phyloP scores from a whole-genome alignment of 1,284 basidiomycete species.

The Earliella scabrosa region DNA sequence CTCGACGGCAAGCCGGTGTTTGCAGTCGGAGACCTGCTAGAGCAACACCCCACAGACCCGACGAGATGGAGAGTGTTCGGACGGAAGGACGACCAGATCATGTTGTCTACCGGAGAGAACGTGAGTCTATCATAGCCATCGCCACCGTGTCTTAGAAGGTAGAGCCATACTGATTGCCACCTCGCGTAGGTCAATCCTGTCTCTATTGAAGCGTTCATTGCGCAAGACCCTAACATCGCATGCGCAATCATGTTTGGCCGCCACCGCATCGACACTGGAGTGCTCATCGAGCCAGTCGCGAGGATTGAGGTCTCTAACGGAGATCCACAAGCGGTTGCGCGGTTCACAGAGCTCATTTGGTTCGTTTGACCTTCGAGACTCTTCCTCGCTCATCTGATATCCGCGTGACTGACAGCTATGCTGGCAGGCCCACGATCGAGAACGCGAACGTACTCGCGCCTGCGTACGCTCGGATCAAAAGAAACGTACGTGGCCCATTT shows the following conservation, averaged over 20 bases:
- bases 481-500: neutral
- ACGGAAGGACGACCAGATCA: slow-evolving; percentile 8
- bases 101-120: neutral
- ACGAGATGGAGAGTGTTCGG: slow-evolving; percentile 9
- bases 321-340: slow-evolving; percentile 28
- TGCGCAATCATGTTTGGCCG: slow-evolving; percentile 18
- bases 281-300: slow-evolving; percentile 10
- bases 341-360: slow-evolving; percentile 38
- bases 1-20: slow-evolving; percentile 6
- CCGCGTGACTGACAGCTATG: neutral
- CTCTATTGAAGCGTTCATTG: neutral
- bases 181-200: neutral
- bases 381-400: neutral
- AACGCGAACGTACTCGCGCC: slow-evolving; percentile 7
- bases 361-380: slow-evolving; percentile 5
- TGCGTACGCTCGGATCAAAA: slow-evolving; percentile 7
- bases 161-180: neutral
- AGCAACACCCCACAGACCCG: slow-evolving; percentile 9
- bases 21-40: slow-evolving; percentile 9
- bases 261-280: slow-evolving; percentile 9
- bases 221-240: slow-evolving; percentile 16
- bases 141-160: too few species aligned
- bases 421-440: slow-evolving; percentile 8
- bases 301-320: neutral
- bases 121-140: neutral